Percentiles rank a stretch among this genome's conserved stretches.
Conservation (phyloP, 331 rosid species). For the Arachis monticola region DNA sequence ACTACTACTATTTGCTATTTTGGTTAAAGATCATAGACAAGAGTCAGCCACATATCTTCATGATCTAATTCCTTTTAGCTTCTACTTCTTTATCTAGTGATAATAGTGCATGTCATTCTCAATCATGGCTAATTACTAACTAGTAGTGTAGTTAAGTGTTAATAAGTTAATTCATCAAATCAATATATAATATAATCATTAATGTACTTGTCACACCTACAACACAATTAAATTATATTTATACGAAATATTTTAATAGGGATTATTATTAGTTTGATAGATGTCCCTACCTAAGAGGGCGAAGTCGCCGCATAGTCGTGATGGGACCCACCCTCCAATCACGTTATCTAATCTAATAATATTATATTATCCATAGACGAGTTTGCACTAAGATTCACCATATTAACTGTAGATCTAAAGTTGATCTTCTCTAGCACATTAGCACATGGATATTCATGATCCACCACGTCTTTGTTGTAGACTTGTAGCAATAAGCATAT, state of each 20-base stretch:
- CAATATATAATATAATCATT: no score
- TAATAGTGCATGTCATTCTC: slow-evolving; percentile 19
- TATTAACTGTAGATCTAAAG: slow-evolving; percentile 53
- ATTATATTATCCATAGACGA: no score
- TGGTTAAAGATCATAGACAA: neutral
- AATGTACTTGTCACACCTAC: neutral
- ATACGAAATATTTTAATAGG: slow-evolving; percentile 38
- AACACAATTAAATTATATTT: neutral
- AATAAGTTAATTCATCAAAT: no score
- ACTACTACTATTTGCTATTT: neutral
- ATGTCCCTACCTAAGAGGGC: slow-evolving; percentile 59
- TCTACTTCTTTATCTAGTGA: neutral
- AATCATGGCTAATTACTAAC: neutral
- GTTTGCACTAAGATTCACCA: slow-evolving; percentile 46
- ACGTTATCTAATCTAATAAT: slow-evolving; percentile 31
- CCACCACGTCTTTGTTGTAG: slow-evolving; percentile 49
- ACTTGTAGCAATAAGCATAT: slow-evolving; percentile 40
- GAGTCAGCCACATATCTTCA: neutral
- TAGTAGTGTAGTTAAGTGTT: no score
- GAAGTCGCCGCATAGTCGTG: slow-evolving; percentile 53
- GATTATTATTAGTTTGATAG: slow-evolving; percentile 52
- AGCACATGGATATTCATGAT: slow-evolving; percentile 70
- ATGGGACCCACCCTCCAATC: slow-evolving; percentile 46
- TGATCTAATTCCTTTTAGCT: neutral
- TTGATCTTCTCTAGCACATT: slow-evolving; percentile 41